Evolutionary conservation across 2,329 filamentous ascomycete genomes (phyloP), one percentile per base, ranked within the genome.

Genomic region (Nemania sp.): DNA sequence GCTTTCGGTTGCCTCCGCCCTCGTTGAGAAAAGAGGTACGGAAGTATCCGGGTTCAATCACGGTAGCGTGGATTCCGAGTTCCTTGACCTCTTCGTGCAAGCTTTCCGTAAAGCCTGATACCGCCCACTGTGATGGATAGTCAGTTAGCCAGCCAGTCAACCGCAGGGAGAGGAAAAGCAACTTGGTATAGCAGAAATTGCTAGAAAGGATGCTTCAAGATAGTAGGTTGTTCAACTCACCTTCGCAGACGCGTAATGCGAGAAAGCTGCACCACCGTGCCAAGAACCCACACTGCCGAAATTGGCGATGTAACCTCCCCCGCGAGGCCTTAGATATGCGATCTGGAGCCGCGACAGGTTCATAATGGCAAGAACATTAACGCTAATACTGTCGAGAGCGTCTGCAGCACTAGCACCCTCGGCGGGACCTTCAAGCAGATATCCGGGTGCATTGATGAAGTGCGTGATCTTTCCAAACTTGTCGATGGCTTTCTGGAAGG

Each of bases 11-110:
- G 39, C 58, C 64, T 1, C 64, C 67, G 0, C 68, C 72, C 0
- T 66, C 56, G 48, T 75, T 72, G 6, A 82, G 70, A 44, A 83
- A 77, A 0, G 64, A 68, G 0, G 79, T 83, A 2, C 80, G 75
- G 62, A 83, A 82, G 52, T 78, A 78, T 0, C 80, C 80, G 0
- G 80, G 79, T 54, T 81, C 79, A 2, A 82, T 66, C 1, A 72
- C 63, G 0, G 69, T 70, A 59, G 68, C 70, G 43, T 77, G 68
- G 53, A 78, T 68, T 0, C 73, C 70, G 22, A 73, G 72, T 3
- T 70, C 15, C 54, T 61, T 62, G 6, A 73, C 61, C 49, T 76
- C 73, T 9, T 53, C 47, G 24, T 68, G 60, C 20, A 76, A 56
- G 6, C 66, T 64, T 48, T 73, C 70, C 3, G 69, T 70, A 40